Base-by-base conservation (phyloP, 257 asterid species). In the Solanum lycopersicoides region DNA sequence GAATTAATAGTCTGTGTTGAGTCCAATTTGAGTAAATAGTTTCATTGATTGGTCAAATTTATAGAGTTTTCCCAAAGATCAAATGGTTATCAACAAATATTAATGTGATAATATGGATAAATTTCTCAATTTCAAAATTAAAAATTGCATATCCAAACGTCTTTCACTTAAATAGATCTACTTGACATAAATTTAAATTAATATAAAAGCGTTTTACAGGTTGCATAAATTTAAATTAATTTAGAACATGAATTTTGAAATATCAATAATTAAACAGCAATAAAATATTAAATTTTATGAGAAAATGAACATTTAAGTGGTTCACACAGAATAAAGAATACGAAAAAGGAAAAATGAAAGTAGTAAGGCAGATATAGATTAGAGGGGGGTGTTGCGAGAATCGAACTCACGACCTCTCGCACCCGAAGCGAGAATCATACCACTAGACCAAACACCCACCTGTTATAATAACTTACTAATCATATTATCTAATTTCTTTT, bases 381-480 rank as follows among this genome's bases (percentile, higher is more conserved):
- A 28, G 59, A 3, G 8, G 42, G 42, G 42, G 73, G 73, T 71
- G 45, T 72, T 72, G 79, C 25, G 28, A 34, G 45, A 72, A 72
- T 34, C 79, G 45, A 72, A 72, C 79, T 34, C 45, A 3, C 45
- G 44, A 72, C 79, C 28, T 72, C 79, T 72, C 45, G 45, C 79
- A 34, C 79, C 79, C 15, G 15, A 34, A 72, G 28, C 28, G 79
- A 72, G 28, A 72, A 34, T 72, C 45, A 72, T 72, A 72, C 79
- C 79, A 72, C 79, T 72, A 72, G 45, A 34, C 79, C 79, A 72
- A 72, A 34, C 79, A 34, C 45, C 79, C 79, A 32, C 3, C 37
- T 28, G 5, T 18, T 7, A 0, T 18, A 1, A 0, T 7, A 2
- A 0, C 11, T 0, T 18, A 4, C 8, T 56, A 56, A 6, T 56